Base-by-base conservation (phyloP, 2,329 filamentous ascomycete genomes). In the Stemphylium beticola region DNA sequence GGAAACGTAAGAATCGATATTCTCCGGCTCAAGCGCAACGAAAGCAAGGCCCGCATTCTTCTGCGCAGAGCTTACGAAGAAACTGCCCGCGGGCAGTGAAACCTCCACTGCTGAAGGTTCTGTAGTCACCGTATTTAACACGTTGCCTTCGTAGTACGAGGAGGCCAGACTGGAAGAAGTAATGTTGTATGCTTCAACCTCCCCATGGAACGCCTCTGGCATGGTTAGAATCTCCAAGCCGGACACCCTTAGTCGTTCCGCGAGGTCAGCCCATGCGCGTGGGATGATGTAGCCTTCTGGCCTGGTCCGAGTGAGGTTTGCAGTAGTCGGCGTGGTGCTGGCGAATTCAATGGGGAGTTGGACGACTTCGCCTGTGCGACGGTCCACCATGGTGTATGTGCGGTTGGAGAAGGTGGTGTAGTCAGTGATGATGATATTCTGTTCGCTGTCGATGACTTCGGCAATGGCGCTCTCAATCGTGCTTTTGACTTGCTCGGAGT, bases 41-140 rank as follows among this genome's bases (percentile, higher is more conserved):
- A 76, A 74, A 2, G 74, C 73, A 15, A 76, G 29, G 0, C 66
- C 74, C 1, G 73, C 71, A 34, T 76, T 76, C 59, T 75, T 76
- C 63, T 76, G 74, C 50, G 62, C 62, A 20, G 65, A 69, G 32
- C 62, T 68, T 9, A 76, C 64, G 15, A 63, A 66, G 50, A 73
- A 76, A 26, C 71, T 74, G 1, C 74, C 72, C 4, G 60, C 60
- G 0, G 73, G 73, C 26, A 76, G 49, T 9, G 53, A 54, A 3
- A 77, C 58, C 2, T 69, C 60, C 20, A 58, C 66, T 3, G 49
- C 55, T 14, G 64, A 53, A 1, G 65, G 62, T 18, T 68, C 64
- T 0, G 68, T 72, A 0, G 69, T 74, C 0, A 76, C 71, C 0
- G 62, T 69, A 11, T 71, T 71, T n/a, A 72, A 45, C 0, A 75